These are phyloP conservation scores for Hortiboletus campestris DNA, from an alignment of 768 basidiomycete species.

Conservation along the genomic window DNA sequence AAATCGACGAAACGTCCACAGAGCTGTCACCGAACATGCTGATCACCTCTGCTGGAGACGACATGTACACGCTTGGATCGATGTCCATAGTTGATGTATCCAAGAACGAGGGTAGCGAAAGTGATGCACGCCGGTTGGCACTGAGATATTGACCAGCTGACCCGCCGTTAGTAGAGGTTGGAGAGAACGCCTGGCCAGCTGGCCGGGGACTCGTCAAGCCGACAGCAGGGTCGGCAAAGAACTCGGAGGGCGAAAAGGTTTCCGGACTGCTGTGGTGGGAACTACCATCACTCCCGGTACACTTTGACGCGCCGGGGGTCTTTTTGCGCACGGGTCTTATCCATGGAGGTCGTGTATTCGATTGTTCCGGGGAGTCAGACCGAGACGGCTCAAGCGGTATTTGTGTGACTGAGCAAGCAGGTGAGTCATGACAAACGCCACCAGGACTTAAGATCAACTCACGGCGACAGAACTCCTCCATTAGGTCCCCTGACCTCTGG, in stretches of 20 bases:
- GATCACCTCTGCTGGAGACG: constrained; percentile 56
- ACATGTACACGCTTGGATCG: constrained; percentile 53
- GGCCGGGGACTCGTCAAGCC: constrained; percentile 27
- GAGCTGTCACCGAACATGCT: constrained; percentile 50
- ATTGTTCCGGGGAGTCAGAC: constrained; percentile 48
- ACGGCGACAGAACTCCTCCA: constrained; percentile 95
- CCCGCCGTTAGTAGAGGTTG: constrained; percentile 13
- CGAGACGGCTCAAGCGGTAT: constrained; percentile 77
- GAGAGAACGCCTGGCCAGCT: constrained; percentile 18
- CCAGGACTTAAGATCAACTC: constrained; percentile 22
- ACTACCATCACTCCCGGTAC: constrained; percentile 43
- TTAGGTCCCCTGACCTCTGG: constrained; percentile 83
- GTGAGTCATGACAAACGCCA: constrained; percentile 8
- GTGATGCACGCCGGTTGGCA: constrained; percentile 22
- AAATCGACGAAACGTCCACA: constrained; percentile 37
- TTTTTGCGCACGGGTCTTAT: constrained; percentile 85
- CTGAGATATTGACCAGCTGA: constrained; percentile 25
- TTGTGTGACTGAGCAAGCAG: constrained; percentile 58
- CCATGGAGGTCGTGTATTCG: constrained; percentile 72
- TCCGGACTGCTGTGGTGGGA: constrained; percentile 59
- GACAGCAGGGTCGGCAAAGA: constrained; percentile 49
- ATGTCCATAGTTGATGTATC: constrained; percentile 43
- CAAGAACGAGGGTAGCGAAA: constrained; percentile 27
- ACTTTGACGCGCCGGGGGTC: constrained; percentile 46
- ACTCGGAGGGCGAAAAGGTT: constrained; percentile 62